A percentile compares a stretch with the other conserved stretches of the same genome.
Evolutionary conservation across 306 rosid genomes (phyloP).

Genomic region (Inga leiocalycina): DNA sequence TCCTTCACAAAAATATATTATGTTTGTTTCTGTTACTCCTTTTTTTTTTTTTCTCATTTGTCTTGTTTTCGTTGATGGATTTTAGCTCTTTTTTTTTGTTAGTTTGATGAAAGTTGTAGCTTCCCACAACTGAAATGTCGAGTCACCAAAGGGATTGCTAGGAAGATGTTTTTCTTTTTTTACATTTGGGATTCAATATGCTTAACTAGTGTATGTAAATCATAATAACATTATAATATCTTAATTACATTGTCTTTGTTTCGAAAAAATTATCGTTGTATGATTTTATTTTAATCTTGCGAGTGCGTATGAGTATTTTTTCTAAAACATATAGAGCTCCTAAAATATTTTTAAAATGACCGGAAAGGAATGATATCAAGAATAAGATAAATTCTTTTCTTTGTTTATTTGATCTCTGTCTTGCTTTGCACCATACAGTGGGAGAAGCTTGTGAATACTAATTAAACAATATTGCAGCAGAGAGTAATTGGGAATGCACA

Average conservation of each 20-base stretch:
- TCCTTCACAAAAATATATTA: not conserved
- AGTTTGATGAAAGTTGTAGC: slow-evolving; percentile 27
- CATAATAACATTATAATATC: not conserved
- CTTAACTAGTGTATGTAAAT: slow-evolving; percentile 20
- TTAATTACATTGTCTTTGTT: not conserved
- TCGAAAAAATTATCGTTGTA: too few species aligned
- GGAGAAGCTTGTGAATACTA: not conserved
- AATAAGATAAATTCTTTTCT: too few species aligned
- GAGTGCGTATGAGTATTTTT: not conserved
- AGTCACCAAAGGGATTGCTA: slow-evolving; percentile 44
- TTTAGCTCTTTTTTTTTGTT: not conserved
- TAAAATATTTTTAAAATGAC: too few species aligned
- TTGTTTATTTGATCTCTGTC: not conserved
- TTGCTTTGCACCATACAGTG: not conserved
- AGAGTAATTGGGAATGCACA: not conserved
- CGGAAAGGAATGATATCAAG: too few species aligned
- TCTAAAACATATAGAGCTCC: too few species aligned
- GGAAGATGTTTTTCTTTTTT: slow-evolving; percentile 49
- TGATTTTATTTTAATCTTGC: too few species aligned
- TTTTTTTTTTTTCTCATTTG: not conserved
- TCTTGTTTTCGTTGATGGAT: not conserved
- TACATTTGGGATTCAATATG: slow-evolving; percentile 34
- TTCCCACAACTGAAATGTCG: slow-evolving; percentile 47
- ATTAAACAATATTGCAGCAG: not conserved
- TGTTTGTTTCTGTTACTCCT: not conserved